A percentile compares a stretch with the other conserved stretches of the same genome.
These are phyloP conservation scores for Brachypodium distachyon DNA, from an alignment of 202 grass and related monocot genomes.

Conservation along the genomic window DNA sequence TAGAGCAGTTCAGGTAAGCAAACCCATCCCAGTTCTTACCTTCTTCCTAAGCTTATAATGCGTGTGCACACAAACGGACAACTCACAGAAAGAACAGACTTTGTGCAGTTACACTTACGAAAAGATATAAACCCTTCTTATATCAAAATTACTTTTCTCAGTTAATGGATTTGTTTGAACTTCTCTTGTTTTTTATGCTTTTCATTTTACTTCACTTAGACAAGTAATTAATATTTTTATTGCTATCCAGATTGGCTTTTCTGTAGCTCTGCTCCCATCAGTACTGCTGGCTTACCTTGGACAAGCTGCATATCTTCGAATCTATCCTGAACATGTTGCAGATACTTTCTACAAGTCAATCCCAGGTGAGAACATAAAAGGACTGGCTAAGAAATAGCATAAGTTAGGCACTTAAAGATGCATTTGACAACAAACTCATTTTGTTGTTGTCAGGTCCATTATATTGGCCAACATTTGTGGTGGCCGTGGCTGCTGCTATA, in stretches of 20 bases:
- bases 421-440: not conserved
- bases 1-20: constrained; percentile 58
- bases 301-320: constrained; percentile 58
- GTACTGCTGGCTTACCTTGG: constrained; percentile 61
- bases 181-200: not conserved
- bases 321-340: constrained; percentile 41
- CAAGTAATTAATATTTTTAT: not conserved
- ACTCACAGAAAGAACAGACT: not conserved
- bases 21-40: not conserved
- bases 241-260: constrained; percentile 50
- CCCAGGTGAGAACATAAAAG: constrained; percentile 33
- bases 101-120: not conserved
- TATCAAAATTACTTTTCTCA: not conserved
- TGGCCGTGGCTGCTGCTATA: constrained; percentile 49
- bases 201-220: not conserved
- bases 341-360: constrained; percentile 60
- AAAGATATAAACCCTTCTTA: not conserved
- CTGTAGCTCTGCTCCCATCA: constrained; percentile 40
- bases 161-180: not conserved
- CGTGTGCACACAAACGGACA: not conserved
- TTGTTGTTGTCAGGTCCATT: constrained; percentile 23
- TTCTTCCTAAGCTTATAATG: constrained; percentile 4
- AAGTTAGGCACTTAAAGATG: not conserved
- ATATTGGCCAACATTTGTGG: constrained; percentile 52
- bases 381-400: constrained; percentile 7